Evolutionary conservation across 495 filamentous ascomycete genomes (phyloP), one percentile per base, ranked within the genome.

Genomic region (Collariella sp.): DNA sequence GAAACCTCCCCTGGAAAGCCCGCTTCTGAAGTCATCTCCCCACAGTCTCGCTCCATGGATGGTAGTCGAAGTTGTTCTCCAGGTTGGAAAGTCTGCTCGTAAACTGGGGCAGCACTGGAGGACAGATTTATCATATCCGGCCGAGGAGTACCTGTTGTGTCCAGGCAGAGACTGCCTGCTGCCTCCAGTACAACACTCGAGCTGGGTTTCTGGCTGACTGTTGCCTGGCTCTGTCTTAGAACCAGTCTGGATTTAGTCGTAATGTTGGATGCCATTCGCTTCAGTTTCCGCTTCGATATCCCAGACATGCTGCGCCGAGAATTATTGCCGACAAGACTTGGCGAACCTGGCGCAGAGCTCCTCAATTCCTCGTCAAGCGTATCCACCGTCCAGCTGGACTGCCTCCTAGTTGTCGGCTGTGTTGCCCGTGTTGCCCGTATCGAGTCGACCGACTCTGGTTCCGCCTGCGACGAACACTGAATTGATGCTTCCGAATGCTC

Each of bases 381-480:
- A 41, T 13, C 34, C 20, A 23, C 11, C 3, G 44, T 41, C 16
- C 24, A 15, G 12, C 19, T 39, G 7, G 36, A 42, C 3, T 13
- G 26, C 11, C 45, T 41, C 43, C 39, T 16, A 7, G 36, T 5
- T 4, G 42, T 55, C 5, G 42, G 41, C 20, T 50, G 40, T 3
- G 42, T 46, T 11, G 57, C 46, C 20, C 46, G 40, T 3, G 42
- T 46, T 11, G 57, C 46, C 13, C n/a, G 35, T 26, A 34, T 56
- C 29, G 52, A 52, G 18, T 46, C 48, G 45, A 48, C 50, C 26
- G 48, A 47, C 13, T n/a, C 13, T 12, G 57, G 48, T 6, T 54
- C 40, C 11, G 46, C 29, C 13, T 49, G 42, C 3, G 42, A 16
- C 6, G 38, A 5, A 31, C 13, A 9, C 22, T 22, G 36, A 1